Base-by-base conservation (phyloP, 1,284 basidiomycete species). In the Puccinia horiana region DNA sequence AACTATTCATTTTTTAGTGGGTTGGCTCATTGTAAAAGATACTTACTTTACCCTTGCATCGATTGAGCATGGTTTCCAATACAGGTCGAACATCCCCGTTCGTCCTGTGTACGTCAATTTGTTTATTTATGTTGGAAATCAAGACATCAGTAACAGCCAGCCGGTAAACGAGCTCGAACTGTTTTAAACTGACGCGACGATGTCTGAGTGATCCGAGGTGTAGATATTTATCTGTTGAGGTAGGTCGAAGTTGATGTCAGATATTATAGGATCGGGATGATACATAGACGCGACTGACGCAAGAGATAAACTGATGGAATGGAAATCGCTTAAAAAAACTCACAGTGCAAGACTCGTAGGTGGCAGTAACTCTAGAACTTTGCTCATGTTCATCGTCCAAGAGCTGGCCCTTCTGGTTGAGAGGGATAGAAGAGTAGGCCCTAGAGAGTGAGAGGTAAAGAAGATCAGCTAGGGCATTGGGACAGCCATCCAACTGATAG, bases 11-110 rank as follows among this genome's bases (percentile, higher is more conserved):
- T 18, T 23, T 54, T 18, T 54, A 6, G 18, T 6, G 8, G 18
- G 23, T 1, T 54, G 52, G 12, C 3, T 54, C 16, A 47, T 16
- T 16, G 9, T 47, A 47, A 69, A 20, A 23, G 32, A 44, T 11
- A n/a, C 65, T 69, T 26, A 69, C 65, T 69, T 69, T 44, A n/a
- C 23, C 65, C 6, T 69, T 47, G 65, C 65, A 69, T n/a, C 2
- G 20, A 26, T 44, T 9, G 8, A 69, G 40, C 42, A 69, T 2
- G 42, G 44, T 69, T 4, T 69, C n/a, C 20, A 69, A 69, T 37
- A 47, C 37, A 26, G 65, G 65, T 3, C 65, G 42, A 37, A 69
- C 42, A 47, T 44, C 16, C 42, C 14, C 23, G 1, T 44, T 29
- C n/a, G 40, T 69, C 47, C 65, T 69, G 6, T n/a, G n/a, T n/a